Base-by-base conservation (phyloP, 148 eudicot species). In the Chenopodium formosanum region DNA sequence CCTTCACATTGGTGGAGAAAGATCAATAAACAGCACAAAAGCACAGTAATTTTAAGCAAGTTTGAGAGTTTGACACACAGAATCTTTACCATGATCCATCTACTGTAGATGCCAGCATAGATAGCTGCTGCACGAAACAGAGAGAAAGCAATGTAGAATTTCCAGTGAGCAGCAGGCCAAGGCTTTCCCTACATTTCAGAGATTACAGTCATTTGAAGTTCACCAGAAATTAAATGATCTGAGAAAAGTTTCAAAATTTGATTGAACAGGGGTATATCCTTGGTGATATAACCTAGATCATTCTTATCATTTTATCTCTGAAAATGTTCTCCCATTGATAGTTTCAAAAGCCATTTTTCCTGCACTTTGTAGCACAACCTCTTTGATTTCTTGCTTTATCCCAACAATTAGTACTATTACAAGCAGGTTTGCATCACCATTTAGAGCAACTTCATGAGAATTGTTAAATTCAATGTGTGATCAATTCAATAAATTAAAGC, bases 121-220 rank as follows among this genome's bases (percentile, higher is more conserved):
- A 96, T 96, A 68, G 99, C 96, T 80, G 99, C 98, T 20, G 83
- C 97, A 69, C 97, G 98, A 85, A 96, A 96, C 83, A 96, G 37
- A 70, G 98, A 96, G 82, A 96, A 96, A 72, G 95, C 97, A 79
- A 96, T 78, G 85, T 96, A 96, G 82, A 96, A 96, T 88, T 96
- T 96, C 99, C 99, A 96, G 23, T 90, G 89, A 84, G 87, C 89
- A 80, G 84, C 89, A 74, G 99, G 99, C 99, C 99, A 96, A 69
- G 92, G 95, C 86, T 88, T 96, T 79, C 94, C 91, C 99, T 96
- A 70, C 70, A 90, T 76, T 76, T 79, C n/a, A 81, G 79, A 85
- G 32, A 60, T 50, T 29, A 29, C 75, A 80, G 29, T 4, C 66
- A 40, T 46, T 56, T 16, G 13, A 62, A n/a, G 27, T 40, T 70